These are phyloP conservation scores for Clonostachys rosea DNA, from an alignment of 2,329 filamentous ascomycete species.

Conservation along the genomic window DNA sequence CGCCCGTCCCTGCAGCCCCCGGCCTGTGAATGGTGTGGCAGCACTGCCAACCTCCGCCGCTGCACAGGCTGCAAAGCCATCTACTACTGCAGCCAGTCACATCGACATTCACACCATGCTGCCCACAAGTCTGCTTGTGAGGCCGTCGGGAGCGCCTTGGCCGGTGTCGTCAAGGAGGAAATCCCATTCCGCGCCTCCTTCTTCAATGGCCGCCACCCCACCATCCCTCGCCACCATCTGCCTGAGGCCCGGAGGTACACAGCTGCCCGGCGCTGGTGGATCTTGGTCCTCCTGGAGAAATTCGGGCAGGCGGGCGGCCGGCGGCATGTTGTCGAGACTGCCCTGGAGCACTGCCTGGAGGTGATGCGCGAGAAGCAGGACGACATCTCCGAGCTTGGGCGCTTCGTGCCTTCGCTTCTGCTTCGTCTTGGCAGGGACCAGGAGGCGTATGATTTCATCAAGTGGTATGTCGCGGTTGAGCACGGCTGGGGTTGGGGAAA, in stretches of 20 bases:
- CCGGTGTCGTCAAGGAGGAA: slow-evolving; percentile 16
- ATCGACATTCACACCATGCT: slow-evolving; percentile 29
- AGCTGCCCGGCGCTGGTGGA: slow-evolving; percentile 20
- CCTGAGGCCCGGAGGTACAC: slow-evolving; percentile 35
- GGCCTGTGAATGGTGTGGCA: too few relatives aligned
- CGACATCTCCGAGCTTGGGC: slow-evolving; percentile 39
- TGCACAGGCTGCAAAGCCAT: slow-evolving; percentile 36
- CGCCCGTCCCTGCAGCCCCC: too few relatives aligned
- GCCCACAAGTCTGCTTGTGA: slow-evolving; percentile 34
- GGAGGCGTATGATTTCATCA: slow-evolving; percentile 39
- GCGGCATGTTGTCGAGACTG: slow-evolving; percentile 16
- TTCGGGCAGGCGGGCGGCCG: slow-evolving; percentile 19
- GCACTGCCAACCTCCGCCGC: background rate
- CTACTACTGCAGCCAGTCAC: slow-evolving; percentile 37
- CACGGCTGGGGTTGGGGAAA: slow-evolving; percentile 11
- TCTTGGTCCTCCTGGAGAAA: slow-evolving; percentile 18
- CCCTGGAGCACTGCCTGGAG: slow-evolving; percentile 31
- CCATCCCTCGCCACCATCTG: slow-evolving; percentile 30
- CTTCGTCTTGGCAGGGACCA: slow-evolving; percentile 43
- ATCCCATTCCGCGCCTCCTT: slow-evolving; percentile 16
- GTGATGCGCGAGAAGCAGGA: slow-evolving; percentile 35
- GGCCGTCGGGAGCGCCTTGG: slow-evolving; percentile 20
- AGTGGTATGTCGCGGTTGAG: slow-evolving; percentile 18
- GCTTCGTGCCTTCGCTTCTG: slow-evolving; percentile 30
- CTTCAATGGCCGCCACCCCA: slow-evolving; percentile 31